Evolutionary conservation across 2,329 filamentous ascomycete genomes (phyloP).

Genomic region (Aspergillus sp.): DNA sequence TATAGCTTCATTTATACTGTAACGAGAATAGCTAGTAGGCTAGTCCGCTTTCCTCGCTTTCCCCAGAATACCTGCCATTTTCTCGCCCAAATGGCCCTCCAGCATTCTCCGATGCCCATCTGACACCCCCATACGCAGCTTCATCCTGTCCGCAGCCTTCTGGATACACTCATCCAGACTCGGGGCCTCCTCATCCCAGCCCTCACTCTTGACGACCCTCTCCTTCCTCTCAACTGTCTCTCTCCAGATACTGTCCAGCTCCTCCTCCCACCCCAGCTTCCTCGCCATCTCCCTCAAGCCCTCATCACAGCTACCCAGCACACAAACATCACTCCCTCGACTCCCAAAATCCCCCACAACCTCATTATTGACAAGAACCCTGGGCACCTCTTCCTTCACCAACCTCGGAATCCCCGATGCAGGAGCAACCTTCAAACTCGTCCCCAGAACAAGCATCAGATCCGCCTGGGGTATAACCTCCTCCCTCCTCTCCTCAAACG

Average conservation of each 20-base stretch:
- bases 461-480: conserved; percentile 26
- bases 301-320: conserved; percentile 72
- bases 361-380: conserved; percentile 79
- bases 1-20: too few relatives aligned
- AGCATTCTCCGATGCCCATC: conserved; percentile 40
- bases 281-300: conserved; percentile 71
- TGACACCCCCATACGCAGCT: conserved; percentile 42
- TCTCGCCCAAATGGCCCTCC: conserved; percentile 25
- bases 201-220: conserved; percentile 23
- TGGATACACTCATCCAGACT: conserved; percentile 51
- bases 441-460: conserved; percentile 9
- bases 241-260: conserved; percentile 71
- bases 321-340: conserved; percentile 71
- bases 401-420: conserved; percentile 72
- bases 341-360: conserved; percentile 71
- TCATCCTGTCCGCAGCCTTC: conserved; percentile 50
- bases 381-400: conserved; percentile 58
- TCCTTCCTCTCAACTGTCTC: conserved; percentile 58
- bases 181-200: conserved; percentile 41
- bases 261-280: conserved; percentile 74
- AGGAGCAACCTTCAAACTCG: conserved; percentile 72
- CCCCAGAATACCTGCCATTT: conserved; percentile 14
- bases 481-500: conserved; percentile 55
- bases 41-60: background rate
- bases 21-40: too few relatives aligned